phyloP scores from a whole-genome alignment of 805 yeast species.

The Saturnispora mendoncae region DNA sequence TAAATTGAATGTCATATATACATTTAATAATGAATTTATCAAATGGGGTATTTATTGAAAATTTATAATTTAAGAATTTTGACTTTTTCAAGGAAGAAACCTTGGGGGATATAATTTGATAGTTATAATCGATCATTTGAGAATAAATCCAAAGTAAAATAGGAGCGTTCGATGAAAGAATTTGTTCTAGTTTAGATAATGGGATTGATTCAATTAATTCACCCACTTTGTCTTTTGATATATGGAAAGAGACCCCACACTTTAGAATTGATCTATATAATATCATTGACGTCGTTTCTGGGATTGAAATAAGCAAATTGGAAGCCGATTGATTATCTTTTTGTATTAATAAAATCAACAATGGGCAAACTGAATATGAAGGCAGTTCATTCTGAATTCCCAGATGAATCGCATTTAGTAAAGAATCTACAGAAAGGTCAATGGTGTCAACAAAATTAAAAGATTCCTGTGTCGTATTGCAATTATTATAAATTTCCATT shows the following conservation, averaged over 20 bases:
- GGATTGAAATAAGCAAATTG: not conserved
- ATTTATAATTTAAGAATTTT: not conserved
- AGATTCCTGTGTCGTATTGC: not conserved
- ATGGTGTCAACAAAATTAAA: not conserved
- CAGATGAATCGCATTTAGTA: not conserved
- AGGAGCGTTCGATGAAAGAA: slow-evolving; percentile 12
- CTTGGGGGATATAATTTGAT: not conserved
- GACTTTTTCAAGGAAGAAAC: not conserved
- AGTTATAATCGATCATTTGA: not conserved
- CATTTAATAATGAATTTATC: not conserved
- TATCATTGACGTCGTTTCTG: not conserved
- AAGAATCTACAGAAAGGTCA: not conserved
- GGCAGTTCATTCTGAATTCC: not conserved
- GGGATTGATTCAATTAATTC: not conserved
- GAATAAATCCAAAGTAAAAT: slow-evolving; percentile 10
- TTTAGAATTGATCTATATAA: not conserved
- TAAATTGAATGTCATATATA: not conserved
- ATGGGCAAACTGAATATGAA: too few relatives aligned
- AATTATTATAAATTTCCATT: not conserved
- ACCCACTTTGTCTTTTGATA: not conserved
- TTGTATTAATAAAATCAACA: not conserved
- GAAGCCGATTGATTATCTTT: not conserved
- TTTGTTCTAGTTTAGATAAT: slow-evolving; percentile 16
- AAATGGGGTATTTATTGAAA: not conserved
- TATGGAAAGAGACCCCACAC: not conserved